phyloP scores from a whole-genome alignment of 108 stramenopile genomes.

The Stephanodiscus triporus region DNA sequence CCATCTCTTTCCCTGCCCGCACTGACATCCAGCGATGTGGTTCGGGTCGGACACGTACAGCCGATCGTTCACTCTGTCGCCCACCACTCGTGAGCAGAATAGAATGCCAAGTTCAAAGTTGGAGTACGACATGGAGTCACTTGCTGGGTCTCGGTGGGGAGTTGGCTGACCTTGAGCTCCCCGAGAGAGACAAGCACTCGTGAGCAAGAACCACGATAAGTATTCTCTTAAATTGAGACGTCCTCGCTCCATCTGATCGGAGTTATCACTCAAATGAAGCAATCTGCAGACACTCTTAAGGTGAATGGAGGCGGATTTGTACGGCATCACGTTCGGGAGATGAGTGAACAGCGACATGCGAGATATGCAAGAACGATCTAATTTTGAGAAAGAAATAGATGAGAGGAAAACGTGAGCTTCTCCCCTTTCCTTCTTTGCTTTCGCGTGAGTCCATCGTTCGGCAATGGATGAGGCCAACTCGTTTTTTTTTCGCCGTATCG shows the following conservation, averaged over 20 bases:
- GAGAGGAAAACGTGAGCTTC: conserved; percentile 65
- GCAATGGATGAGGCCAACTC: conserved; percentile 3
- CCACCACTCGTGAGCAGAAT: conserved; percentile 62
- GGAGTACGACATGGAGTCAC: conserved; percentile 56
- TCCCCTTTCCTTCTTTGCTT: conserved; percentile 20
- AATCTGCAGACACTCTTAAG: conserved; percentile 76
- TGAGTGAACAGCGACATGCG: conserved; percentile 62
- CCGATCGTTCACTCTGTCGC: conserved; percentile 48
- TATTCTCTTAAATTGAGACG: conserved; percentile 39
- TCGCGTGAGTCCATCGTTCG: conserved; percentile 1
- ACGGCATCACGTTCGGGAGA: conserved; percentile 35
- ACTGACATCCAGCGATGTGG: conserved; percentile 45
- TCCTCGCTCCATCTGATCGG: not conserved
- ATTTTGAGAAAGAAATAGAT: conserved; percentile 62
- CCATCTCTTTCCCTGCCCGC: conserved; percentile 40
- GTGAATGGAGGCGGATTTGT: conserved; percentile 53
- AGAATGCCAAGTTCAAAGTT: conserved; percentile 88
- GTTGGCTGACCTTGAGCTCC: conserved; percentile 75
- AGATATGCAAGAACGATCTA: conserved; percentile 60
- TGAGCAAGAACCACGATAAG: conserved; percentile 77
- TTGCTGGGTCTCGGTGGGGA: conserved; percentile 24
- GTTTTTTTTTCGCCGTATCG: conserved; percentile 15
- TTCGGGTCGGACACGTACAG: conserved; percentile 69
- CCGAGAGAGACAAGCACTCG: conserved; percentile 78
- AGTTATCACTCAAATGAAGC: conserved; percentile 43